phyloP scores from a whole-genome alignment of 1,284 basidiomycete genomes.

The Exobasidium rhododendri region DNA sequence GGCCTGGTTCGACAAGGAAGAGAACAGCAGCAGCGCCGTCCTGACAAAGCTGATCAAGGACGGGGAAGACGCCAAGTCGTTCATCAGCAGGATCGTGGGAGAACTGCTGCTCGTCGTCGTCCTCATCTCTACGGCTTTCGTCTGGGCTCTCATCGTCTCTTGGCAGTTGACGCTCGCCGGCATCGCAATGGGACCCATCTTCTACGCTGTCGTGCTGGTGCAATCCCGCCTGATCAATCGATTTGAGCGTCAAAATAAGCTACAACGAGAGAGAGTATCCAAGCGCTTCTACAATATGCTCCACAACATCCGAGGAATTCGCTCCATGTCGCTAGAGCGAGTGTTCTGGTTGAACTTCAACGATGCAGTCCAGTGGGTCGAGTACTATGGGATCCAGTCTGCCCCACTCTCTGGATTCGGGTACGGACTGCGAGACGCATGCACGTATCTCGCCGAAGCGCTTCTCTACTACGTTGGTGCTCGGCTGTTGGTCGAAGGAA shows the following conservation, averaged over 20 bases:
- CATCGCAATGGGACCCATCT: constrained; percentile 78
- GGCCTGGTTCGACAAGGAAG: constrained; percentile 78
- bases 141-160: constrained; percentile 81
- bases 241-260: constrained; percentile 77
- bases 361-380: constrained; percentile 63
- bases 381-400: constrained; percentile 68
- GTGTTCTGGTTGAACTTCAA: constrained; percentile 72
- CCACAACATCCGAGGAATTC: constrained; percentile 77
- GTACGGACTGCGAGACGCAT: constrained; percentile 71
- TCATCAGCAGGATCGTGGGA: constrained; percentile 72
- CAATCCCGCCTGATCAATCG: constrained; percentile 69
- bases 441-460: constrained; percentile 74
- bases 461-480: constrained; percentile 86
- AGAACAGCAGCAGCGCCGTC: constrained; percentile 64
- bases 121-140: constrained; percentile 77
- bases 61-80: constrained; percentile 77
- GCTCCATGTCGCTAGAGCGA: constrained; percentile 80
- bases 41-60: constrained; percentile 83
- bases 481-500: constrained; percentile 72
- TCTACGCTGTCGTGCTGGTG: constrained; percentile 69
- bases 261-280: constrained; percentile 76
- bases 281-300: constrained; percentile 84
- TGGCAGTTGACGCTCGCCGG: constrained; percentile 94
- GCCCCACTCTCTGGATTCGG: constrained; percentile 81
- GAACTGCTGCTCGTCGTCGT: constrained; percentile 67